Evolutionary conservation across 169 alveolate species (phyloP), one percentile per base, ranked within the genome.

Genomic region (Plasmodium falciparum): DNA sequence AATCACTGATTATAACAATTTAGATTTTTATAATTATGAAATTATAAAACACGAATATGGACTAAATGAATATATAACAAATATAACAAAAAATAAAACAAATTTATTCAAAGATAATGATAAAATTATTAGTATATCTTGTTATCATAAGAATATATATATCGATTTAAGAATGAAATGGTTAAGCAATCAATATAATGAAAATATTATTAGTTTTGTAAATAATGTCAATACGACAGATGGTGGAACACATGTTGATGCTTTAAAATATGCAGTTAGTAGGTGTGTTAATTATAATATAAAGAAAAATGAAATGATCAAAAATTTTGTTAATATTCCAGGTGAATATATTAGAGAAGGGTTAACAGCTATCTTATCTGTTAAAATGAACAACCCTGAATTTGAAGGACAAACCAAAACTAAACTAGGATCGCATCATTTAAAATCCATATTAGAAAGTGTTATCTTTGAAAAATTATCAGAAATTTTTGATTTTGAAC

Each of bases 341-440:
- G 97, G 97, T 26, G 97, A 94, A 58, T 93, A 91, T 59, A 89
- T 90, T 58, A 78, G 96, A 73, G 97, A 88, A 63, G 96, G 97
- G 20, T 88, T 95, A 86, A 92, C 95, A 61, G 97, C 97, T 66
- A 91, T 95, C 26, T 88, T 95, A 17, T 92, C 95, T 13, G 91
- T 95, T 12, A 94, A 89, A 86, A 76, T 94, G 72, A 88, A 69
- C 66, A 93, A 94, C 29, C 96, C 97, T 3, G 97, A 95, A 73
- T 95, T 95, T 88, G 97, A 95, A 85, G 97, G 97, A 5, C 97
- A 95, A 80, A 95, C 97, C 12, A 95, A 95, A 73, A 89, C 92
- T n/a, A 95, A 93, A 75, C 91, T 95, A 52, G 96, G 97, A 52
- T 93, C 93, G 56, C 78, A 88, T 59, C 43, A 90, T 22, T 95